Evolutionary conservation across 1,139 yeast species (phyloP).

Genomic region (Candida mesenterica): DNA sequence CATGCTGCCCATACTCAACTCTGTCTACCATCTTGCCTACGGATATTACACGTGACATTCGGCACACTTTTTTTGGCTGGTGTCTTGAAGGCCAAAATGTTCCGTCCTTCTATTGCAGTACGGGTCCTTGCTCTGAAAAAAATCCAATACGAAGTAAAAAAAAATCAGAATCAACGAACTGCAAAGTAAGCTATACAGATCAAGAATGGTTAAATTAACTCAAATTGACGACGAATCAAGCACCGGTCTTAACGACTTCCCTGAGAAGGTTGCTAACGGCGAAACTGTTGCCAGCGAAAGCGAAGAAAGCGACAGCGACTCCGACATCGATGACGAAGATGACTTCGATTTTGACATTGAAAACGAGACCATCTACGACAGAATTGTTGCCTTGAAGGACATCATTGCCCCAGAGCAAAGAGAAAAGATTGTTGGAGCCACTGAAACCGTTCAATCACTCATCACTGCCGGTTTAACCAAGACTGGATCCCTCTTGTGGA

Average conservation of each 20-base stretch:
- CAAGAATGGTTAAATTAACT: conserved; percentile 68
- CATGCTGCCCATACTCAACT: too few species aligned
- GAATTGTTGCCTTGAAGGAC: conserved; percentile 88
- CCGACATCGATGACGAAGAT: conserved; percentile 53
- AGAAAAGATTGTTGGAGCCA: conserved; percentile 39
- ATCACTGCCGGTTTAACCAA: conserved; percentile 49
- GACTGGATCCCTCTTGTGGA: conserved; percentile 82
- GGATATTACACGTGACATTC: too few species aligned
- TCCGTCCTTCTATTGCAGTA: too few species aligned
- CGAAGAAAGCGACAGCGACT: conserved; percentile 44
- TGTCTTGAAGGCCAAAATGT: too few species aligned
- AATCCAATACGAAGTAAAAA: background rate
- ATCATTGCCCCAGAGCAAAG: conserved; percentile 89
- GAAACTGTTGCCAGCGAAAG: conserved; percentile 19
- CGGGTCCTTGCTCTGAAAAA: too few species aligned
- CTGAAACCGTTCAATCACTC: conserved; percentile 34
- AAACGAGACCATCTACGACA: conserved; percentile 80
- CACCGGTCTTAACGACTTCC: conserved; percentile 28
- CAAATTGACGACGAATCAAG: conserved; percentile 62
- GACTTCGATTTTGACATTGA: conserved; percentile 58
- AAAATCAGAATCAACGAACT: background rate
- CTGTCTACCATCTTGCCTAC: too few species aligned
- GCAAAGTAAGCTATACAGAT: background rate
- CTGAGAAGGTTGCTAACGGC: conserved; percentile 13
- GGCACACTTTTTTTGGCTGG: too few species aligned